A percentile compares a stretch with the other conserved stretches of the same genome.
phyloP scores from a whole-genome alignment of 306 rosid genomes.

The Luffa aegyptiaca region DNA sequence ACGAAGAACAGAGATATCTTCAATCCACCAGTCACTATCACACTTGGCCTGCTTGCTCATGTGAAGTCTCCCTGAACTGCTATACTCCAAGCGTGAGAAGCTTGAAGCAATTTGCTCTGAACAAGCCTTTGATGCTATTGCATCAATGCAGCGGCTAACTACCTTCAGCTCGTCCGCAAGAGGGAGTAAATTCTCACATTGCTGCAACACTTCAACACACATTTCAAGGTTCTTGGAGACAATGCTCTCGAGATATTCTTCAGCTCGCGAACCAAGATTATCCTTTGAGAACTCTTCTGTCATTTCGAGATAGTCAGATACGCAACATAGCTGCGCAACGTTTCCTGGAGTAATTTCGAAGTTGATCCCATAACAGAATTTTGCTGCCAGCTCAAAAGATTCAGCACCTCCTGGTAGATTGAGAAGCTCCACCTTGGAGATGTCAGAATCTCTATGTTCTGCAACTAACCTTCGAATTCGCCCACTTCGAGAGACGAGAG shows the following conservation, averaged over 20 bases:
- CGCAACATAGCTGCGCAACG: slow-evolving; percentile 85
- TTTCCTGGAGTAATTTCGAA: slow-evolving; percentile 81
- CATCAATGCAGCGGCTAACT: slow-evolving; percentile 79
- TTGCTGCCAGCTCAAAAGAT: slow-evolving; percentile 85
- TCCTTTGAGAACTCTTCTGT: slow-evolving; percentile 86
- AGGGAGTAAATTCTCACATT: slow-evolving; percentile 78
- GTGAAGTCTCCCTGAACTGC: slow-evolving; percentile 94
- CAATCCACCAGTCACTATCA: slow-evolving; percentile 98
- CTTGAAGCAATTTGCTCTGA: slow-evolving; percentile 98
- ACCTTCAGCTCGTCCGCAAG: slow-evolving; percentile 75
- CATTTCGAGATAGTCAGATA: slow-evolving; percentile 88
- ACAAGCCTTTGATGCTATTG: slow-evolving; percentile 92
- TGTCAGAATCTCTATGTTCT: slow-evolving; percentile 82
- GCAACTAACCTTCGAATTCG: slow-evolving; percentile 83
- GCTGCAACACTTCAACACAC: slow-evolving; percentile 90
- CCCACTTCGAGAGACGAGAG: slow-evolving; percentile 96
- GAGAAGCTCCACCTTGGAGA: slow-evolving; percentile 85
- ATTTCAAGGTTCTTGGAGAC: slow-evolving; percentile 90
- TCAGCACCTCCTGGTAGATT: slow-evolving; percentile 93
- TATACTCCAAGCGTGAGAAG: slow-evolving; percentile 90
- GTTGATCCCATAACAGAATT: slow-evolving; percentile 92
- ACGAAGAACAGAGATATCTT: slow-evolving; percentile 83
- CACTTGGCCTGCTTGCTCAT: slow-evolving; percentile 85
- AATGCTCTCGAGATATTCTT: slow-evolving; percentile 66
- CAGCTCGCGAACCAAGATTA: slow-evolving; percentile 70